phyloP scores from a whole-genome alignment of 1,284 basidiomycete genomes.

The Phlebopus sp. region DNA sequence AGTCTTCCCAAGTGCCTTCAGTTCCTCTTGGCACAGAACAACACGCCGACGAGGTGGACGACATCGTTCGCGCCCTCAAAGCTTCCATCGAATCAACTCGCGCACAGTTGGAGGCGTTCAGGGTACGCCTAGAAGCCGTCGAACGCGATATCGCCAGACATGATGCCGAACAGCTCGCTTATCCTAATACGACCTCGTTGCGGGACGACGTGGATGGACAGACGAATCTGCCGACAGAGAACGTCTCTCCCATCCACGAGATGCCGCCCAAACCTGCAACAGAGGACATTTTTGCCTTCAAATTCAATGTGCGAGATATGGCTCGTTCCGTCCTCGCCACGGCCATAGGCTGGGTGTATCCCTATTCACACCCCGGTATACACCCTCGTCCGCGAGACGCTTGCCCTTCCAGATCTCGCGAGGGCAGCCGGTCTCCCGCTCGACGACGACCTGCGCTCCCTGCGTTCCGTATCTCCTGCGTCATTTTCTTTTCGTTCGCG shows the following conservation, averaged over 20 bases:
- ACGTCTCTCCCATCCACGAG: neutral
- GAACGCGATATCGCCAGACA: slow-evolving; percentile 20
- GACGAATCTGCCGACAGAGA: neutral
- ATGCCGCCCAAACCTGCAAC: neutral
- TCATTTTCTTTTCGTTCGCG: slow-evolving; percentile 30
- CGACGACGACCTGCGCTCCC: slow-evolving; percentile 6
- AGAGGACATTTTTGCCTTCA: neutral
- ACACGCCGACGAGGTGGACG: slow-evolving; percentile 1
- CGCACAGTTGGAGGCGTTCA: slow-evolving; percentile 24
- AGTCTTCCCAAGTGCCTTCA: neutral
- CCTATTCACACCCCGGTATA: slow-evolving; percentile 11
- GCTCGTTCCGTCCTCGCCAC: slow-evolving; percentile 16
- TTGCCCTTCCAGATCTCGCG: neutral
- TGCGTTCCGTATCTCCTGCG: slow-evolving; percentile 19
- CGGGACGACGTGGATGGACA: neutral
- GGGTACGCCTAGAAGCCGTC: slow-evolving; percentile 24
- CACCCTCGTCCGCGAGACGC: neutral
- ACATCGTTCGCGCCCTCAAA: slow-evolving; percentile 17
- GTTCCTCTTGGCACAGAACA: neutral
- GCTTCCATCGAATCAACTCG: slow-evolving; percentile 24
- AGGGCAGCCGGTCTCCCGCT: slow-evolving; percentile 1
- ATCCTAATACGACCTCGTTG: neutral
- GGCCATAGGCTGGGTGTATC: slow-evolving; percentile 26
- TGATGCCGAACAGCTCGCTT: slow-evolving; percentile 10
- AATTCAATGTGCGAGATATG: slow-evolving; percentile 12